Base-by-base conservation (phyloP, 202 grass and related monocot genomes). In the Setaria italica region DNA sequence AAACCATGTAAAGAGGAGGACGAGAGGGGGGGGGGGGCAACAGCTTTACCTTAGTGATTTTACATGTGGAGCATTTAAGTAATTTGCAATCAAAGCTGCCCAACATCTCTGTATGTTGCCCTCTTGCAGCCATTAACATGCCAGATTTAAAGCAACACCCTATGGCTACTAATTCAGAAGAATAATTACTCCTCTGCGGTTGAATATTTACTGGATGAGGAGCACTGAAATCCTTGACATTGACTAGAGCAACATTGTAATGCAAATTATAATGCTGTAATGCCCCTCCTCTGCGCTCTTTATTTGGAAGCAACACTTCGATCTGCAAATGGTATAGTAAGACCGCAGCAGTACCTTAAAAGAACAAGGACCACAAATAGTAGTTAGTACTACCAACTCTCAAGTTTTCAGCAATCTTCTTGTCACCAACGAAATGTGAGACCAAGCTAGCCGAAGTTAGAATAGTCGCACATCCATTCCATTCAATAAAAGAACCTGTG, bases 91-190 rank as follows among this genome's bases (percentile, higher is more conserved):
- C 59, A 30, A 62, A 1, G 15, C 1, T 63, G 4, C 11, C 4
- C 1, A 63, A 14, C 4, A 0, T 33, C 4, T 13, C 4, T 8
- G 1, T 63, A 2, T 16, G 71, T 19, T 1, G 0, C 8, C 71
- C 49, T 37, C 49, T 54, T 74, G 71, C 48, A 53, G 48, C 71
- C 71, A 74, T 74, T 74, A 74, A 55, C 10, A 7, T 20, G 30
- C 13, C 48, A 7, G 13, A 54, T 35, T 19, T 3, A 15, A 54
- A 19, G 29, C 48, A 53, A 55, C 71, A 7, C 49, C 49, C 71
- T 55, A 74, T 3, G 15, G 49, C 13, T 74, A 34, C 47, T 55
- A 55, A 16, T 34, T 16, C 0, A 15, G 0, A 0, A 72, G 25
- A 34, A 32, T 2, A 1, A 62, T 30, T 13, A 63, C 0, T 0